phyloP scores from a whole-genome alignment of 2,329 filamentous ascomycete genomes.

The Penicillium sp. region DNA sequence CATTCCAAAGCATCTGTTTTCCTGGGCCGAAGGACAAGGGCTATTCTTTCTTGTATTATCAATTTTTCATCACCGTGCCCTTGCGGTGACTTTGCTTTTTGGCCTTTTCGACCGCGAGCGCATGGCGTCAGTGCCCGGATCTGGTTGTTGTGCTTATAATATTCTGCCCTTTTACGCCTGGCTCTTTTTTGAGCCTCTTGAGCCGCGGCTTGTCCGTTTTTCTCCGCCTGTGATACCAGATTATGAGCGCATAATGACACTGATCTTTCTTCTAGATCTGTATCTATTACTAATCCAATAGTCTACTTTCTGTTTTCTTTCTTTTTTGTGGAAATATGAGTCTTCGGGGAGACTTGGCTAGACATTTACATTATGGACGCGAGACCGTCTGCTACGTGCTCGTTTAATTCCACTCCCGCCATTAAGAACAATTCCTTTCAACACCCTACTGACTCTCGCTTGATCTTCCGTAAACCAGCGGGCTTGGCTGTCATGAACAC shows the following conservation, averaged over 20 bases:
- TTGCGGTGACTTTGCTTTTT: slow-evolving; percentile 15
- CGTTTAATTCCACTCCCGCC: background rate
- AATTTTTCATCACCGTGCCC: slow-evolving; percentile 6
- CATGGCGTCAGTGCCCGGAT: slow-evolving; percentile 31
- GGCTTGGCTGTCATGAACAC: too few species aligned
- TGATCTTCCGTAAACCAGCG: background rate
- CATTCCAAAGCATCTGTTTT: slow-evolving; percentile 15
- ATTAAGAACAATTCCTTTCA: background rate
- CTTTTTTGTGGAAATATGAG: background rate
- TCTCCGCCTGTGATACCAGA: slow-evolving; percentile 34
- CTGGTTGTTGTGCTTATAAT: slow-evolving; percentile 11
- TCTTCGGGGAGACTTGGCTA: background rate
- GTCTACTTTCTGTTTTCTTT: slow-evolving; percentile 7
- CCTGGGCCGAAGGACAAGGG: slow-evolving; percentile 4
- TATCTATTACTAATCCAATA: slow-evolving; percentile 32
- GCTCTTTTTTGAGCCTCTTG: slow-evolving; percentile 7
- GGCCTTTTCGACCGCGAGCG: slow-evolving; percentile 27
- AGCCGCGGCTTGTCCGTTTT: slow-evolving; percentile 12
- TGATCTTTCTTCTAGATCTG: slow-evolving; percentile 32
- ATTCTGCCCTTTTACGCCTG: slow-evolving; percentile 9
- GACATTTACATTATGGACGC: background rate
- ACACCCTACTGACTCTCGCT: background rate
- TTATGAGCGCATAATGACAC: slow-evolving; percentile 33
- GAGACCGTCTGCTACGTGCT: background rate
- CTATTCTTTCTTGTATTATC: slow-evolving; percentile 15